Base-by-base conservation (phyloP, 176 grass and related monocot genomes). In the Zizania latifolia region DNA sequence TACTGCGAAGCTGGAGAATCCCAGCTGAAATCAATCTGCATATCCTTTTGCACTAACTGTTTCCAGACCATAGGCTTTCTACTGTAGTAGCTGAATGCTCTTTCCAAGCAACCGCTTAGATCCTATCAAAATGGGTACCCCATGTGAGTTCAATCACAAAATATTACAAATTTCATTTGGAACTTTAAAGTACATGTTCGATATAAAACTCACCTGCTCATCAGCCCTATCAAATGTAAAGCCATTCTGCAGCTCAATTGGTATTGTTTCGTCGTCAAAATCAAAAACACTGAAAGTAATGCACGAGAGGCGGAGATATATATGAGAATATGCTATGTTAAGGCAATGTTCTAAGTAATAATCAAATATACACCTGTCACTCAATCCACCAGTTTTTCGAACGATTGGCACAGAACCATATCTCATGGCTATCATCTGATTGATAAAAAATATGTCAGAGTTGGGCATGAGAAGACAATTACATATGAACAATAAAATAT, bases 21-120 rank as follows among this genome's bases (percentile, higher is more conserved):
- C 85, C 85, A 92, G 28, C 89, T 80, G 73, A 88, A 88, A 78
- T 92, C 78, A 29, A 88, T 78, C 40, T n/a, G 68, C 85, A 92
- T 92, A 74, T 60, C 78, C 53, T 68, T 82, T 68, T 77, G 84
- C 15, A 87, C 58, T 62, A 92, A 70, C 62, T 87, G 72, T 82
- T 81, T 72, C 85, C 89, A 88, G 24, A 55, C 29, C 38, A 79
- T 82, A 22, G 72, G 89, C 37, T 75, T 79, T 85, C 67, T 58
- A 43, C 28, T 82, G 81, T 85, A 82, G 58, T 82, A 85, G 11
- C 62, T 74, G 45, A 92, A 92, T 71, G 89, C 89, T 32, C 89
- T 58, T 74, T 85, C 81, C 78, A 88, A 70, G 44, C 62, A 73
- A 82, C 73, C 77, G 36, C 73, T 92, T 81, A 92, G 74, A 85